These are phyloP conservation scores for Striga hermonthica DNA, from an alignment of 305 asterid species.

Conservation along the genomic window DNA sequence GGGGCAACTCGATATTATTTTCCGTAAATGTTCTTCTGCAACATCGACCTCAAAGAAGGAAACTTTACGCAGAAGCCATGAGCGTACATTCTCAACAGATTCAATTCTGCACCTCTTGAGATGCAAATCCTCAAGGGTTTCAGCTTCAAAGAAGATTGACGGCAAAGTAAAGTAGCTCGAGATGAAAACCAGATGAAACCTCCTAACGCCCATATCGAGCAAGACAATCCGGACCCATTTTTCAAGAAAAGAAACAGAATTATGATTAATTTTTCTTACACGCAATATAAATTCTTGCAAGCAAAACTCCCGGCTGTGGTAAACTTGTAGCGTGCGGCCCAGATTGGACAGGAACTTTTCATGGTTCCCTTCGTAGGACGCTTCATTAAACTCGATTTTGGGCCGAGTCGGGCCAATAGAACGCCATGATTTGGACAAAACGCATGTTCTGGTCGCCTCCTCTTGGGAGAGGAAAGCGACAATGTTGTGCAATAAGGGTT, in stretches of 20 bases:
- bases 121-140: neutral
- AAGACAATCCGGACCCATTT: neutral
- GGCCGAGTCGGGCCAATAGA: neutral
- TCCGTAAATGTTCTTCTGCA: neutral
- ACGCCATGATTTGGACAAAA: conserved; percentile 4
- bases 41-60: neutral
- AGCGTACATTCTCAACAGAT: neutral
- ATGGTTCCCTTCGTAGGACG: neutral
- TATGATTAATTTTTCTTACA: neutral
- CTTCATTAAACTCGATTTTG: neutral
- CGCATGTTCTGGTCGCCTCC: neutral
- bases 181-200: neutral
- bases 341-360: neutral
- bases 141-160: neutral
- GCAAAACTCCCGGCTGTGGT: neutral
- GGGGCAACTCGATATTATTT: neutral
- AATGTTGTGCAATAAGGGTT: neutral
- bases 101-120: neutral
- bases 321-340: neutral
- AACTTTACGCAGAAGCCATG: neutral
- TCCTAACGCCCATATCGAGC: neutral
- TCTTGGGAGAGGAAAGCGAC: neutral
- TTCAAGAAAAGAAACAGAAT: neutral
- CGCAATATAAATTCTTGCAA: neutral
- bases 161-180: neutral